These are phyloP conservation scores for Schizosaccharomyces versatilis DNA, from an alignment of 1,139 yeast species.

Conservation along the genomic window DNA sequence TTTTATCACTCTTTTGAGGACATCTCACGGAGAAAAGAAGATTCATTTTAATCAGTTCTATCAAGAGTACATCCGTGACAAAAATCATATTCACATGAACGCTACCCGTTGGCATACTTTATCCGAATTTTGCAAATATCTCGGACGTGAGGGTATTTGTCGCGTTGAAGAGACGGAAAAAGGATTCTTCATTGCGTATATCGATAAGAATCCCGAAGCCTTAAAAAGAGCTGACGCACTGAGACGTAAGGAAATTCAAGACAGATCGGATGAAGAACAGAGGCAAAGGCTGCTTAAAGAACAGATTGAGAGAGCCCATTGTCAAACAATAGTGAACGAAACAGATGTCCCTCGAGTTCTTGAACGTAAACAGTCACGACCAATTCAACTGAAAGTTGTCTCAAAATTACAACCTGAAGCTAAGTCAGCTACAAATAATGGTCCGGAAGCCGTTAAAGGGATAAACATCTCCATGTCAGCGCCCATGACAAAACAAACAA, in stretches of 20 bases:
- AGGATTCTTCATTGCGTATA: conserved; percentile 29
- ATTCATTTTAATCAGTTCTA: conserved; percentile 69
- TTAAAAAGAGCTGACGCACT: conserved; percentile 22
- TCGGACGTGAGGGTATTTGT: conserved; percentile 40
- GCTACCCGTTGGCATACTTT: conserved; percentile 63
- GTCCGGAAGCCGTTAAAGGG: no score
- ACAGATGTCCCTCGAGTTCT: neutral
- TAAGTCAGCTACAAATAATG: neutral
- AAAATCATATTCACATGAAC: conserved; percentile 73
- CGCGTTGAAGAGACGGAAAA: conserved; percentile 29
- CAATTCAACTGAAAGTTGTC: conserved; percentile 10
- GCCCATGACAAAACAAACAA: neutral
- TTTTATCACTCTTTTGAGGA: conserved; percentile 39
- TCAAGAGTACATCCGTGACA: conserved; percentile 59
- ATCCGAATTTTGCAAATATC: conserved; percentile 42
- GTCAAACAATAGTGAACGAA: conserved; percentile 10
- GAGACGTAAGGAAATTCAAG: conserved; percentile 20
- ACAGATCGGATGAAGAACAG: conserved; percentile 27
- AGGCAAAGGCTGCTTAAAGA: conserved; percentile 25
- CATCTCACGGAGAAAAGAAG: conserved; percentile 60
- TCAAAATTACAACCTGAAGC: conserved; percentile 3
- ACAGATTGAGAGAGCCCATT: conserved; percentile 32
- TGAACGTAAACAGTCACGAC: neutral
- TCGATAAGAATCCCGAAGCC: conserved; percentile 31
- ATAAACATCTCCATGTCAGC: no score